Evolutionary conservation across 75 land plant genomes (phyloP).

Genomic region (Picea sitchensis): DNA sequence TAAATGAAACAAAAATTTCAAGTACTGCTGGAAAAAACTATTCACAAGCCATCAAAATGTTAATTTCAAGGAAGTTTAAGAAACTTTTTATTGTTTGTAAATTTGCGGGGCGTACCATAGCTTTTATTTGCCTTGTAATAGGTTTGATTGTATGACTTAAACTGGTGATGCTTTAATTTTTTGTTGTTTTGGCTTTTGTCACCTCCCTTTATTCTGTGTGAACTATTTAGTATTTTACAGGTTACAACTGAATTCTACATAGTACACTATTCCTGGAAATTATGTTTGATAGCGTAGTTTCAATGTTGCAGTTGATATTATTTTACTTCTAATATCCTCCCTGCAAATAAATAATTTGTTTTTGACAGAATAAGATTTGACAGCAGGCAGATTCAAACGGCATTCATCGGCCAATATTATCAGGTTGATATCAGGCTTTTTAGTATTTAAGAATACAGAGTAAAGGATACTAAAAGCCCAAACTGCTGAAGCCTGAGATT

Average conservation of each 20-base stretch:
- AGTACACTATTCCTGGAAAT: too few relatives aligned
- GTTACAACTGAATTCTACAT: too few relatives aligned
- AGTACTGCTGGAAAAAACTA: background rate
- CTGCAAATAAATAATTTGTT: background rate
- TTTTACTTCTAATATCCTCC: background rate
- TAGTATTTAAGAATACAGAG: background rate
- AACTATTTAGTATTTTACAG: background rate
- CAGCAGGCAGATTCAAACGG: background rate
- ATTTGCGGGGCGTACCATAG: background rate
- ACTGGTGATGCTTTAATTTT: background rate
- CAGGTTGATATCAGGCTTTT: background rate
- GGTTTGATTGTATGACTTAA: background rate
- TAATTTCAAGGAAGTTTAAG: background rate
- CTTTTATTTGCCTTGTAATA: background rate
- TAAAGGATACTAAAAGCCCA: too few relatives aligned
- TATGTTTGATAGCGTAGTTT: background rate
- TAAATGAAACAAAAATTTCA: conserved; percentile 5
- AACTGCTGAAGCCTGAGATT: too few relatives aligned
- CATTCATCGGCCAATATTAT: background rate
- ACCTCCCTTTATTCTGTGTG: background rate
- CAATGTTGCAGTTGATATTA: background rate
- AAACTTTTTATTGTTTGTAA: background rate
- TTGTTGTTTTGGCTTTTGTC: background rate
- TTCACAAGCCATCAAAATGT: background rate
- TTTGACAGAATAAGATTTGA: background rate